Evolutionary conservation across 345 rosid genomes (phyloP), one percentile per base, ranked within the genome.

Genomic region (Camelina laxa): DNA sequence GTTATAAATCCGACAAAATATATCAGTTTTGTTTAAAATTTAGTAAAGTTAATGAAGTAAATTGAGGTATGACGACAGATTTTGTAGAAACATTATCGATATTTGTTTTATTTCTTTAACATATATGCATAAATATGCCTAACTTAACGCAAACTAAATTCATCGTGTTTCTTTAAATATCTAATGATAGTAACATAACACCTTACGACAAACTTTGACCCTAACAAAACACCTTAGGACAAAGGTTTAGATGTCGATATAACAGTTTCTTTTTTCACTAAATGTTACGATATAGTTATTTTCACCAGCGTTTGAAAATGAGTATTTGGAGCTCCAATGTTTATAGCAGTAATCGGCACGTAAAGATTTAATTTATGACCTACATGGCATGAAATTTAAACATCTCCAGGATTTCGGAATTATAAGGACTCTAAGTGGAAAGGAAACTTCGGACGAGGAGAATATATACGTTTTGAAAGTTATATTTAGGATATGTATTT

Each of bases 81-180:
- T 7, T 1, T 6, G n/a, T 47, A 35, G 60, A 22, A 49, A 49
- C 60, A 21, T 71, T 71, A 50, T 22, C 59, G 27, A 27, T 3
- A 4, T 48, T 48, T 38, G 60, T 50, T 36, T 48, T 36, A 49
- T 17, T 31, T 17, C 45, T 35, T 17, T 15, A 30, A 13, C 7
- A 55, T 15, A 15, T 24, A 19, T 10, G 24, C 19, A 54, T 3
- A 54, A 7, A 55, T n/a, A 39, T 55, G 55, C 45, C 10, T 48
- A 60, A 50, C 39, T 60, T 16, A 49, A 38, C 9, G 60, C 41
- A 71, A 27, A 20, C 75, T 60, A 21, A 21, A 60, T 22, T 44
- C 67, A 22, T 38, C 50, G 67, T 59, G 58, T 7, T 30, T 57
- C 21, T 58, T 35, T 58, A 57, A 15, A 24, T 55, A 53, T 24